A percentile compares a stretch with the other conserved stretches of the same genome.
phyloP scores from a whole-genome alignment of 2,329 filamentous ascomycete species.

The Fusarium camptoceras region DNA sequence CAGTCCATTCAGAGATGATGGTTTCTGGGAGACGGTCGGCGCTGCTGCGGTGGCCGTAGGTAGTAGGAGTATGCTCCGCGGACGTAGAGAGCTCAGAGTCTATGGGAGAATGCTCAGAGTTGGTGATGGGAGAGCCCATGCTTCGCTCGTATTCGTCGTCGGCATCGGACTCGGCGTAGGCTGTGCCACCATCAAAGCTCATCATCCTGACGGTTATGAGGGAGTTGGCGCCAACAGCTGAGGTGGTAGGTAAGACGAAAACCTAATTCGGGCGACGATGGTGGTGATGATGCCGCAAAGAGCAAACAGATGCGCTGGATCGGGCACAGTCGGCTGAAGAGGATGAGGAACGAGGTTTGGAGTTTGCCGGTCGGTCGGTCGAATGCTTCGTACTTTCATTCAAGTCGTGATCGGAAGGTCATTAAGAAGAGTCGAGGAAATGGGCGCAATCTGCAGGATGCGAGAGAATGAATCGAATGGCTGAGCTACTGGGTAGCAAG shows the following conservation, averaged over 20 bases:
- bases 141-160: slow-evolving; percentile 87
- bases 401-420: slow-evolving; percentile 28
- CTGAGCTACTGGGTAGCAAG: not conserved
- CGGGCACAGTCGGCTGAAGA: slow-evolving; percentile 27
- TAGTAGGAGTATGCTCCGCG: slow-evolving; percentile 82
- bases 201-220: slow-evolving; percentile 53
- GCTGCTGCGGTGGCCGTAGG: slow-evolving; percentile 74
- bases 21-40: slow-evolving; percentile 77
- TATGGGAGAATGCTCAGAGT: slow-evolving; percentile 76
- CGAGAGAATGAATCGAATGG: slow-evolving; percentile 32
- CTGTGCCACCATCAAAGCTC: slow-evolving; percentile 74
- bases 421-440: slow-evolving; percentile 26
- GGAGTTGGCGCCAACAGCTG: slow-evolving; percentile 28
- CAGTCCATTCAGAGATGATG: slow-evolving; percentile 82
- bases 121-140: slow-evolving; percentile 74
- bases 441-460: slow-evolving; percentile 27
- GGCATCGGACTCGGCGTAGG: slow-evolving; percentile 83
- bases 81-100: slow-evolving; percentile 77
- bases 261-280: slow-evolving; percentile 19
- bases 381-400: slow-evolving; percentile 33
- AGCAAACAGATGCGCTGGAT: slow-evolving; percentile 26
- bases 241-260: slow-evolving; percentile 12
- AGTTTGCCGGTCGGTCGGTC: slow-evolving; percentile 19
- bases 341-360: slow-evolving; percentile 17
- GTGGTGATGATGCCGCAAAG: slow-evolving; percentile 27